These are phyloP conservation scores for Backusella tarrabulga DNA, from an alignment of 192 early-diverging fungal species.

Conservation along the genomic window DNA sequence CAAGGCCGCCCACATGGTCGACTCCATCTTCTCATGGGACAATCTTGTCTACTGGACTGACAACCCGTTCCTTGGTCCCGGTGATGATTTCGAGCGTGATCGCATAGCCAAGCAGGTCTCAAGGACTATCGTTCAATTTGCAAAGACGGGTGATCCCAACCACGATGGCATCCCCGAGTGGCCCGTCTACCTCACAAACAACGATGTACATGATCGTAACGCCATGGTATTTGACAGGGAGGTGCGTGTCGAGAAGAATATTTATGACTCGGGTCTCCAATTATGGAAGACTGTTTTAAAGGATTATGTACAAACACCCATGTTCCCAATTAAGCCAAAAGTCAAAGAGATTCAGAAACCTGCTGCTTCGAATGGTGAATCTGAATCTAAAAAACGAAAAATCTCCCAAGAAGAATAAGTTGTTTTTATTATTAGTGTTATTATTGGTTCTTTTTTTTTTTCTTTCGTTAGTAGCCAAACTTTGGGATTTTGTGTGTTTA, in stretches of 20 bases:
- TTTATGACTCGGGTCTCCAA: constrained; percentile 15
- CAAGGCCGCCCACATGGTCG: constrained; percentile 30
- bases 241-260: constrained; percentile 12
- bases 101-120: constrained; percentile 39
- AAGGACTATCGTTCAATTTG: constrained; percentile 33
- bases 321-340: constrained; percentile 15
- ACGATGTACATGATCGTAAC: not conserved
- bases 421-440: too few species aligned
- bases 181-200: constrained; percentile 7
- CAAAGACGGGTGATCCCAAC: constrained; percentile 41
- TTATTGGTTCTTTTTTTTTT: too few species aligned
- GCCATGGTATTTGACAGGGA: constrained; percentile 22
- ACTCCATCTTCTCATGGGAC: constrained; percentile 25
- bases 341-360: not conserved
- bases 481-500: too few species aligned
- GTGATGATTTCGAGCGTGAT: constrained; percentile 30
- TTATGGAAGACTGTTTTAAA: constrained; percentile 20
- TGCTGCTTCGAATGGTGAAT: not conserved
- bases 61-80: constrained; percentile 30
- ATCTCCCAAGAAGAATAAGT: not conserved
- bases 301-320: constrained; percentile 16
- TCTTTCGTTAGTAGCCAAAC: too few species aligned
- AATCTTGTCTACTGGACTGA: constrained; percentile 21
- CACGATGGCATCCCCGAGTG: constrained; percentile 31
- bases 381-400: not conserved